Conservation (phyloP, 2,329 filamentous ascomycete species). For the Sphaerulina musiva region DNA sequence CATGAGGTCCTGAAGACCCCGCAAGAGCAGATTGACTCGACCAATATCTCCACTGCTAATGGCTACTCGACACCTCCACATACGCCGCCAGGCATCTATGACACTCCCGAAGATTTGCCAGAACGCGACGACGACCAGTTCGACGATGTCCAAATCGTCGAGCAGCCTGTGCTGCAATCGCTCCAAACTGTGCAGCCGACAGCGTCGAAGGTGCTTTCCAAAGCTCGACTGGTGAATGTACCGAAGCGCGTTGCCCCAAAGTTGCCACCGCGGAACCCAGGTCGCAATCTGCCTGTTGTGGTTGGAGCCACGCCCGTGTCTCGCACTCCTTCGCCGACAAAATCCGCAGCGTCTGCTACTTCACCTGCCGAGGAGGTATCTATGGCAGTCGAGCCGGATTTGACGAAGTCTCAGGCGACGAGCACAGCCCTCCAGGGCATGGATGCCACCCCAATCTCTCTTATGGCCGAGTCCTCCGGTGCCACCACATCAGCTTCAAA, state of each 20-base stretch:
- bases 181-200: conserved; percentile 59
- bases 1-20: conserved; percentile 22
- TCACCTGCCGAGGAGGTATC: neutral
- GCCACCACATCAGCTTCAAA: neutral
- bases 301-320: conserved; percentile 27
- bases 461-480: too few relatives aligned
- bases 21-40: conserved; percentile 4
- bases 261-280: conserved; percentile 69
- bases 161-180: conserved; percentile 48
- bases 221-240: conserved; percentile 77
- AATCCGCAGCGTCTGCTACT: neutral
- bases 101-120: neutral
- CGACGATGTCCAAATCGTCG: conserved; percentile 45
- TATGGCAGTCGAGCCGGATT: neutral
- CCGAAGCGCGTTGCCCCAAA: conserved; percentile 72
- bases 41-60: conserved; percentile 20
- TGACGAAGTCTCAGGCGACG: too few relatives aligned
- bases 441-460: too few relatives aligned
- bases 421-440: too few relatives aligned
- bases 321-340: conserved; percentile 5
- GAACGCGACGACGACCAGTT: conserved; percentile 44
- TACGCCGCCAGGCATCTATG: conserved; percentile 23
- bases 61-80: conserved; percentile 31
- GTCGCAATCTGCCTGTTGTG: conserved; percentile 37
- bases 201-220: conserved; percentile 42